Percentiles rank a stretch among this genome's conserved stretches.
Conservation (phyloP, 805 yeast genomes). For the Starmera dryadoides region DNA sequence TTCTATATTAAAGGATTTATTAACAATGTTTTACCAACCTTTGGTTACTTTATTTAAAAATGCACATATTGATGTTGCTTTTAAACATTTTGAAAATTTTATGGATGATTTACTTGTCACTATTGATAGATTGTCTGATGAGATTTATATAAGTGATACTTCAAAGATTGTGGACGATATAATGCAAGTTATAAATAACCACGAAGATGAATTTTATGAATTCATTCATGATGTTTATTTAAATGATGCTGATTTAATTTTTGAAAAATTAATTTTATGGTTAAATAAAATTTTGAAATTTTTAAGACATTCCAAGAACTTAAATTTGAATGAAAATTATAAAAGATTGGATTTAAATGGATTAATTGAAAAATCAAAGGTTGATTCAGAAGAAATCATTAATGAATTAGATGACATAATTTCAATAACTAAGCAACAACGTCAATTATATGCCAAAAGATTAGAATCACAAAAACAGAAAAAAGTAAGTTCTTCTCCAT, state of each 20-base stretch:
- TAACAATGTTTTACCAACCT: slow-evolving; percentile 70
- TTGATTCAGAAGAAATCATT: slow-evolving; percentile 23
- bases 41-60: slow-evolving; percentile 59
- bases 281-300: slow-evolving; percentile 56
- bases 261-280: slow-evolving; percentile 71
- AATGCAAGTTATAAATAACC: slow-evolving; percentile 57
- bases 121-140: slow-evolving; percentile 43
- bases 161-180: slow-evolving; percentile 63
- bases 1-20: slow-evolving; percentile 62
- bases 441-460: slow-evolving; percentile 22
- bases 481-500: slow-evolving; percentile 17
- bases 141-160: slow-evolving; percentile 42
- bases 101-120: slow-evolving; percentile 57
- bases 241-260: slow-evolving; percentile 67
- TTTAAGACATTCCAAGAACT: slow-evolving; percentile 51
- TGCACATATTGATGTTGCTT: slow-evolving; percentile 58
- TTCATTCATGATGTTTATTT: slow-evolving; percentile 78
- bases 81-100: slow-evolving; percentile 57
- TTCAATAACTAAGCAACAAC: slow-evolving; percentile 26
- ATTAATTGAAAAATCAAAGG: slow-evolving; percentile 21
- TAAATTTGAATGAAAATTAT: slow-evolving; percentile 20
- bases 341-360: slow-evolving; percentile 38
- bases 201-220: slow-evolving; percentile 62
- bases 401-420: slow-evolving; percentile 33
- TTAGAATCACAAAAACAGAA: slow-evolving; percentile 19